phyloP scores from a whole-genome alignment of 139 green algal species.

The Trebouxia sp. region DNA sequence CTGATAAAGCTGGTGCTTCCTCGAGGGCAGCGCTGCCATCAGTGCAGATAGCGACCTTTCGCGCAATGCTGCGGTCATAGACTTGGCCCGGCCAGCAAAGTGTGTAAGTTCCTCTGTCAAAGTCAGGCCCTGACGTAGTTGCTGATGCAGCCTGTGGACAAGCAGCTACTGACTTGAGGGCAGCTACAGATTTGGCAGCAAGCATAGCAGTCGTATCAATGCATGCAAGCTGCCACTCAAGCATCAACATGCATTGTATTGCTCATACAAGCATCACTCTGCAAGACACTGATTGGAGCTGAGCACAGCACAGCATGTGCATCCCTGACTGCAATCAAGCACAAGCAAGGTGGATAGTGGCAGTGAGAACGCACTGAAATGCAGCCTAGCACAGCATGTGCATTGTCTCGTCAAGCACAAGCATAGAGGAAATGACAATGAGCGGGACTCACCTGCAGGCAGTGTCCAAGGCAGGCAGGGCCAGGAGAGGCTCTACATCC shows the following conservation, averaged over 20 bases:
- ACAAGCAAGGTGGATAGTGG: too few species aligned
- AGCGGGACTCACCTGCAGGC: background rate
- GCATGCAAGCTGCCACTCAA: too few species aligned
- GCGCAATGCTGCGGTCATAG: constrained; percentile 37
- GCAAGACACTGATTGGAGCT: too few species aligned
- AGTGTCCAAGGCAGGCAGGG: constrained; percentile 23
- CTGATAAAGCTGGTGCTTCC: constrained; percentile 14
- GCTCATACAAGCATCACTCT: too few species aligned
- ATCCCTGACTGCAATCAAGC: background rate
- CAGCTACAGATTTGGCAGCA: too few species aligned
- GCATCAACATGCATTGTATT: too few species aligned
- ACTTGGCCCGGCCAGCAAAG: constrained; percentile 36
- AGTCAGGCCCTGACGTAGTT: constrained; percentile 21
- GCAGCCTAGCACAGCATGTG: too few species aligned
- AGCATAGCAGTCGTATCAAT: too few species aligned
- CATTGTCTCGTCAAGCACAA: too few species aligned
- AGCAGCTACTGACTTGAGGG: too few species aligned
- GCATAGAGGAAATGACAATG: too few species aligned
- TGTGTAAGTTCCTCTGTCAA: constrained; percentile 33
- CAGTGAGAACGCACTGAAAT: too few species aligned
- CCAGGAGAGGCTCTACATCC: constrained; percentile 42
- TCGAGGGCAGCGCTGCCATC: constrained; percentile 18
- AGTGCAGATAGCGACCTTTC: constrained; percentile 38
- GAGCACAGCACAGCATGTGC: background rate
- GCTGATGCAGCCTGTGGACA: constrained; percentile 29